phyloP scores from a whole-genome alignment of 345 rosid species.

The Melaleuca alternifolia region DNA sequence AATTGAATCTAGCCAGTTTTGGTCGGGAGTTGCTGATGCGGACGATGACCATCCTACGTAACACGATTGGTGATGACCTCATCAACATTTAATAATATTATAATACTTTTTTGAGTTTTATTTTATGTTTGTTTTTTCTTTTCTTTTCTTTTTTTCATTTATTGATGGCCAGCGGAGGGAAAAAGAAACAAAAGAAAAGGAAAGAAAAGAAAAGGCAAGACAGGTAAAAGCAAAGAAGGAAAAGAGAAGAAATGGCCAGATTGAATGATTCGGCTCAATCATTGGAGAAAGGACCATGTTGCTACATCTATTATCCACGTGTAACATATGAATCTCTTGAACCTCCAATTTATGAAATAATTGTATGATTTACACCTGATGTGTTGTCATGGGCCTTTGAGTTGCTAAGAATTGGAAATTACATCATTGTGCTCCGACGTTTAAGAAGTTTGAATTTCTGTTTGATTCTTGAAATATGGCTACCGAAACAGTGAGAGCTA shows the following conservation, averaged over 20 bases:
- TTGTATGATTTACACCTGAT: not conserved
- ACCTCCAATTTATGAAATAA: not conserved
- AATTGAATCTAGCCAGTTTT: too few species aligned
- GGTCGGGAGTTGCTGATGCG: fast-evolving
- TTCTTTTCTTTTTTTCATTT: too few species aligned
- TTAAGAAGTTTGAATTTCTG: not conserved
- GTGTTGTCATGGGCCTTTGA: not conserved
- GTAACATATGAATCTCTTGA: not conserved
- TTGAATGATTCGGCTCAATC: not conserved
- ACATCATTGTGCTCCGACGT: not conserved
- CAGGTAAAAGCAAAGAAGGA: too few species aligned
- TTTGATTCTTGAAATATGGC: not conserved
- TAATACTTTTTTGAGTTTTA: too few species aligned
- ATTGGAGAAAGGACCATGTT: not conserved
- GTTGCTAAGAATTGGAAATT: not conserved
- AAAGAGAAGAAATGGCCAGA: too few species aligned
- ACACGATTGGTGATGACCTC: too few species aligned
- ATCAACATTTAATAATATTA: too few species aligned
- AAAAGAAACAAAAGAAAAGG: too few species aligned
- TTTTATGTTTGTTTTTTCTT: too few species aligned
- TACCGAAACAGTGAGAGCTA: not conserved
- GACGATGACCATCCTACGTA: too few species aligned
- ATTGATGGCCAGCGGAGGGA: too few species aligned
- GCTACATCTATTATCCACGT: not conserved
- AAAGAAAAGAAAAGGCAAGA: too few species aligned